Evolutionary conservation across 441 rosid genomes (phyloP).

Genomic region (Gossypium davidsonii): DNA sequence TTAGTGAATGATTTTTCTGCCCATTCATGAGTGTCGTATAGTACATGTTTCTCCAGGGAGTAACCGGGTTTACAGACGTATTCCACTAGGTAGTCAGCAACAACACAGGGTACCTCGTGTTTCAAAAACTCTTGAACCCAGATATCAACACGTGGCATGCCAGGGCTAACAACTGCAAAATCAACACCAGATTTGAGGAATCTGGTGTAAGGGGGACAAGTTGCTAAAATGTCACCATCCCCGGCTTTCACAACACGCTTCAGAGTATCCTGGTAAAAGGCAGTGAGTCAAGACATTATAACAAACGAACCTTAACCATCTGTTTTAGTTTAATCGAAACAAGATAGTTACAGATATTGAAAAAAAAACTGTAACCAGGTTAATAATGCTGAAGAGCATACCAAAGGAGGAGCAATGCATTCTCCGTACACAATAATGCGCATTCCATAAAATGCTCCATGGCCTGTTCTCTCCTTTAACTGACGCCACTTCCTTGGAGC

Average conservation of each 20-base stretch:
- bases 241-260: slow-evolving; percentile 95
- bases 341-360: background rate
- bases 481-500: slow-evolving; percentile 93
- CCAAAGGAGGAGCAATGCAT: slow-evolving; percentile 85
- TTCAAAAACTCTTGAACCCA: slow-evolving; percentile 88
- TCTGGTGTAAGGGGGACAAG: slow-evolving; percentile 88
- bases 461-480: slow-evolving; percentile 73
- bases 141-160: slow-evolving; percentile 54
- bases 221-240: slow-evolving; percentile 82
- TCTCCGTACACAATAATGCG: slow-evolving; percentile 76
- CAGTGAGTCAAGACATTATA: background rate
- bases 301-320: background rate
- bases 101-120: slow-evolving; percentile 83
- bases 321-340: background rate
- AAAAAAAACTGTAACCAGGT: background rate
- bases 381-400: slow-evolving; percentile 26
- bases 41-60: slow-evolving; percentile 72
- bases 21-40: slow-evolving; percentile 66
- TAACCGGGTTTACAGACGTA: slow-evolving; percentile 89
- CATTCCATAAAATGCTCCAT: slow-evolving; percentile 85
- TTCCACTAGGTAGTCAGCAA: slow-evolving; percentile 87
- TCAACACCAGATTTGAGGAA: slow-evolving; percentile 65
- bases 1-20: slow-evolving; percentile 61
- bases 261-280: slow-evolving; percentile 64
- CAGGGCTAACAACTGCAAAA: slow-evolving; percentile 75